phyloP scores from a whole-genome alignment of 2,329 filamentous ascomycete species.

The Fusarium globosum region DNA sequence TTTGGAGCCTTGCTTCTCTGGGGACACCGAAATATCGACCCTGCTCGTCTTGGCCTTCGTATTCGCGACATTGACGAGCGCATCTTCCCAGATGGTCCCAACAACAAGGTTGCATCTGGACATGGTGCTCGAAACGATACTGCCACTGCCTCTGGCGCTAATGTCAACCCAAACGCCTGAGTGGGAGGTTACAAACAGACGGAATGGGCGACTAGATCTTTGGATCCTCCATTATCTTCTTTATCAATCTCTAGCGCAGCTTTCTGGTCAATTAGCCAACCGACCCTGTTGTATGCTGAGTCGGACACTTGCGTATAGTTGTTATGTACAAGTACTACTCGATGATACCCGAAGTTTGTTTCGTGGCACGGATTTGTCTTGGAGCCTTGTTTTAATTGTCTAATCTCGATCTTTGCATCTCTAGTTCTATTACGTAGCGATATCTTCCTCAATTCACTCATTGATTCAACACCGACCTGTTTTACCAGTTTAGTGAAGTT shows the following conservation, averaged over 20 bases:
- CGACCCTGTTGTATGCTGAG: accelerated
- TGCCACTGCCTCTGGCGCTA: not conserved
- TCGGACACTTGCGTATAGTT: no score
- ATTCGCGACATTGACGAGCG: slow-evolving; percentile 45
- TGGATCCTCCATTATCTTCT: no score
- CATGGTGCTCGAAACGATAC: not conserved
- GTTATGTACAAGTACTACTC: not conserved
- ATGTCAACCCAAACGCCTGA: not conserved
- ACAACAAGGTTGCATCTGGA: not conserved
- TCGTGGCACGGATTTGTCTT: not conserved
- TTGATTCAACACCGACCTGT: accelerated
- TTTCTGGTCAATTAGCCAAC: not conserved
- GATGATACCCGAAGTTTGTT: slow-evolving; percentile 8
- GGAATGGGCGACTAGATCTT: accelerated
- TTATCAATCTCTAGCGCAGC: no score
- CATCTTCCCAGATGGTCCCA: slow-evolving; percentile 7
- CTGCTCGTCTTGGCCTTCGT: slow-evolving; percentile 64
- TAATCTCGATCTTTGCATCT: not conserved
- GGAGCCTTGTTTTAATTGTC: accelerated
- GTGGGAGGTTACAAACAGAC: accelerated
- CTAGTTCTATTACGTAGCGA: not conserved
- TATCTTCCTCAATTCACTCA: not conserved
- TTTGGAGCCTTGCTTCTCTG: slow-evolving; percentile 71
- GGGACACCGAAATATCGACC: slow-evolving; percentile 72
- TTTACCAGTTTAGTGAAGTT: accelerated